Percentiles rank a stretch among this genome's conserved stretches.
Evolutionary conservation across 495 filamentous ascomycete genomes (phyloP).

Genomic region (Penicillium goetzii): DNA sequence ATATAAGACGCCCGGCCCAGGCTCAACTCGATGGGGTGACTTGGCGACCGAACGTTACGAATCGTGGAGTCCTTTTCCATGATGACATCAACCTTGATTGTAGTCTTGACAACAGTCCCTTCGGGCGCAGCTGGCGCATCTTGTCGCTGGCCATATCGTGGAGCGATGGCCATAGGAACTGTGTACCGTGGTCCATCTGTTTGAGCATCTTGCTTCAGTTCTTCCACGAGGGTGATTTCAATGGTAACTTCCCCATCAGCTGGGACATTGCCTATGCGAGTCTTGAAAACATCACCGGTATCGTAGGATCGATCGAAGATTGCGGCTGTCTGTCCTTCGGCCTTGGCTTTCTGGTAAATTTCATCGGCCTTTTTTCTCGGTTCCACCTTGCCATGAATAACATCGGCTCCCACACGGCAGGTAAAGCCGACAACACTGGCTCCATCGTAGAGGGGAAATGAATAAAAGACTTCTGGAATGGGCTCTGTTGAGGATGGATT

Average conservation of each 20-base stretch:
- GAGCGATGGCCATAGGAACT: not conserved
- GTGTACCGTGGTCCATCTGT: not conserved
- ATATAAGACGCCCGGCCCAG: constrained; percentile 57
- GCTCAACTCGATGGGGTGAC: constrained; percentile 64
- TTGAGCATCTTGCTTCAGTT: not conserved
- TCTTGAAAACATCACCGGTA: not conserved
- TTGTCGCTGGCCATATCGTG: not conserved
- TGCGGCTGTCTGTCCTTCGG: not conserved
- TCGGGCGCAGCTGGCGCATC: not conserved
- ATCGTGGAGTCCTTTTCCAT: constrained; percentile 60
- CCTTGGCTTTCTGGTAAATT: not conserved
- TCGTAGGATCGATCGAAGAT: not conserved
- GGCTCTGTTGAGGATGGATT: not conserved
- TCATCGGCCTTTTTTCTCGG: not conserved
- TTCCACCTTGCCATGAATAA: not conserved
- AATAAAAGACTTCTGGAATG: not conserved
- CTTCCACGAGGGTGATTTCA: not conserved
- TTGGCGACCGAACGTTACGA: constrained; percentile 61
- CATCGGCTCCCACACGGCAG: not conserved
- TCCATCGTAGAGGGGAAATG: not conserved
- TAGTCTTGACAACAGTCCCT: not conserved
- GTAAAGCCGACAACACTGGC: not conserved
- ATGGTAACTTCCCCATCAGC: not conserved
- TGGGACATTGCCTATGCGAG: not conserved
- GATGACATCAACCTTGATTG: constrained; percentile 58